These are phyloP conservation scores for Neopestalotiopsis sp. DNA, from an alignment of 2,329 filamentous ascomycete genomes.

Conservation along the genomic window DNA sequence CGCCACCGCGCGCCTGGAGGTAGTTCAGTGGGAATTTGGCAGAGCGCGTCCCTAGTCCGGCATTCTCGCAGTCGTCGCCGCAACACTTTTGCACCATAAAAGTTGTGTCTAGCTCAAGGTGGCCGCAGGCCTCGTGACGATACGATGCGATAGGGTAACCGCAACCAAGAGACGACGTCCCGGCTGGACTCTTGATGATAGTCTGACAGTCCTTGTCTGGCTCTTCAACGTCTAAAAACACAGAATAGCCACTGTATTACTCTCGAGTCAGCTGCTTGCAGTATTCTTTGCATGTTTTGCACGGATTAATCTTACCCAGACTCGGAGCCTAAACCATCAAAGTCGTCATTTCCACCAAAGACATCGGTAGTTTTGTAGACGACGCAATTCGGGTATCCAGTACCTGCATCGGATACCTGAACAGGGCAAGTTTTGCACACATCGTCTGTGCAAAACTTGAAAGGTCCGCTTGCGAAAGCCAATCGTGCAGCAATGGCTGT, in stretches of 20 bases:
- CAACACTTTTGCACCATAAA: slow-evolving; percentile 19
- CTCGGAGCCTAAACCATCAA: not conserved
- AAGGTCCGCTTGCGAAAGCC: not conserved
- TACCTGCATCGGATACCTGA: slow-evolving; percentile 9
- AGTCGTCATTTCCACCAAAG: slow-evolving; percentile 11
- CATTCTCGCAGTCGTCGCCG: slow-evolving; percentile 14
- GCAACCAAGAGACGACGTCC: not conserved
- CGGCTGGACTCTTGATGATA: not conserved
- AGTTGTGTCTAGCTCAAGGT: slow-evolving; percentile 10
- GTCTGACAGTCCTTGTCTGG: not conserved
- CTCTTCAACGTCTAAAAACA: not conserved
- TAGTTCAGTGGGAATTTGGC: slow-evolving; percentile 6
- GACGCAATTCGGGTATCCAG: slow-evolving; percentile 18
- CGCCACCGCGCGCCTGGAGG: not conserved
- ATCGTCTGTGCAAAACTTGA: not conserved
- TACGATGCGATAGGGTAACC: not conserved
- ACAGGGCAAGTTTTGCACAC: not conserved
- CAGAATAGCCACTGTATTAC: not conserved
- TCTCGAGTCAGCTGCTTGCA: not conserved
- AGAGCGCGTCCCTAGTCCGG: not conserved
- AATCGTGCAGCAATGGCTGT: not conserved
- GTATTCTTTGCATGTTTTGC: not conserved
- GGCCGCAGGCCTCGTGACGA: slow-evolving; percentile 7
- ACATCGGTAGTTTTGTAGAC: slow-evolving; percentile 1
- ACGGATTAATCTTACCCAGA: not conserved